These are phyloP conservation scores for Pichia paraexigua DNA, from an alignment of 805 yeast species.

Conservation along the genomic window DNA sequence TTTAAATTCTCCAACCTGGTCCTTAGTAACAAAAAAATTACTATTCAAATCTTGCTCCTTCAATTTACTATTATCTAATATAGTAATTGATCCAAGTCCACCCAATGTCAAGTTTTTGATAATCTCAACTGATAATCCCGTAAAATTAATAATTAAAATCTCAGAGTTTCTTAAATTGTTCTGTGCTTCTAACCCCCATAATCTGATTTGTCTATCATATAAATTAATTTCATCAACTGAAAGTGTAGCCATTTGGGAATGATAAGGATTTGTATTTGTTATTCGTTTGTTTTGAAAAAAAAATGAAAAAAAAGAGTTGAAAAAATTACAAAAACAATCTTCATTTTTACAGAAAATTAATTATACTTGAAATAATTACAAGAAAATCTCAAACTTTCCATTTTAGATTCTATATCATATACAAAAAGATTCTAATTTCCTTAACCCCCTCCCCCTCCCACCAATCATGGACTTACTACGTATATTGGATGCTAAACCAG, in stretches of 20 bases:
- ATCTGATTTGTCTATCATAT: slow-evolving; percentile 88
- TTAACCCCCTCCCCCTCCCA: no score
- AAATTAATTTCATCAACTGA: slow-evolving; percentile 72
- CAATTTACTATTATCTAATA: slow-evolving; percentile 52
- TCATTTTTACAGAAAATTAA: no score
- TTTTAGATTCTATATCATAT: no score
- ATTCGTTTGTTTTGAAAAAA: no score
- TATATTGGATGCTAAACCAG: slow-evolving; percentile 77
- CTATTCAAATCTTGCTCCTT: slow-evolving; percentile 55
- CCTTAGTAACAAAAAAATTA: slow-evolving; percentile 62
- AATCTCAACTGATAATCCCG: slow-evolving; percentile 75
- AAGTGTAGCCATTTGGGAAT: neutral
- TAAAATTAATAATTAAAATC: slow-evolving; percentile 61
- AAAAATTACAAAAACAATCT: no score
- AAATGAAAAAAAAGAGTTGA: no score
- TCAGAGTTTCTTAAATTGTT: slow-evolving; percentile 62
- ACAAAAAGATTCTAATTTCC: no score
- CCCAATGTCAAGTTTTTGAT: slow-evolving; percentile 81
- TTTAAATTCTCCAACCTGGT: slow-evolving; percentile 48
- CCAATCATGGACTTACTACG: slow-evolving; percentile 60
- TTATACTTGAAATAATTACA: no score
- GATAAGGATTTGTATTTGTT: no score
- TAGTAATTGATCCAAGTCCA: slow-evolving; percentile 74
- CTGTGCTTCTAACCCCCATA: slow-evolving; percentile 97
- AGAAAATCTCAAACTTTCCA: no score